Evolutionary conservation across 2,329 filamentous ascomycete species (phyloP), one percentile per base, ranked within the genome.

Genomic region (Leptoxyphium fumago): DNA sequence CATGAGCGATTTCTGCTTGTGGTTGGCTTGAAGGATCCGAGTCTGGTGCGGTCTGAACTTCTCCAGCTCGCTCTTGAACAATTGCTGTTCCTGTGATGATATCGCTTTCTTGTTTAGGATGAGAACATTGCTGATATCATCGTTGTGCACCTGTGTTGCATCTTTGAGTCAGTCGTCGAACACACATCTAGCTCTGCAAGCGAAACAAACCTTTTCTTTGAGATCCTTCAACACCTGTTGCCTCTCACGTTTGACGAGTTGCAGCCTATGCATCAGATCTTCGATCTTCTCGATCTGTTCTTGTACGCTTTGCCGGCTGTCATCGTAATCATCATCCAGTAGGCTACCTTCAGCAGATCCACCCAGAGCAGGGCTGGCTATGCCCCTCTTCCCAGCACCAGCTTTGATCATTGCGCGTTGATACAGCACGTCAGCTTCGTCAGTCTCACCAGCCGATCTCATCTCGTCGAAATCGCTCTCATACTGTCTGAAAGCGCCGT

Each of bases 31-130:
- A 8, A 94, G 68, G 13, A 98, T 74, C 29, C 91, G 80, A 55
- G 82, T 94, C 60, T 96, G 91, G 56, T 95, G 85, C 26, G 87
- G 83, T 38, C 87, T 73, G 65, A 95, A 98, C 62, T 98, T 98
- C 64, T 96, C 89, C n/a, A 98, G 72, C 63, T 98, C 91, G 13
- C 86, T 80, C 60, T 95, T 84, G 66, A 98, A 98, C 2, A 98
- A 74, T 56, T 94, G 86, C 10, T 73, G 80, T 62, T 98, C 91
- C 56, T 91, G 89, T 57, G 86, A 94, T 15, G 86, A 75, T 56
- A 96, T 89, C 1, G 86, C 82, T 65, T 96, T 98, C 62, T 96
- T 96, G 71, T 98, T 98, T 46, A 98, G 69, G 45, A 98, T 98
- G 47, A 98, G 72, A 10, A 96, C 88, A 58, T 94, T 91, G 5